Evolutionary conservation across 2,329 filamentous ascomycete genomes (phyloP), one percentile per base, ranked within the genome.

Genomic region (Beauveria asiatica): DNA sequence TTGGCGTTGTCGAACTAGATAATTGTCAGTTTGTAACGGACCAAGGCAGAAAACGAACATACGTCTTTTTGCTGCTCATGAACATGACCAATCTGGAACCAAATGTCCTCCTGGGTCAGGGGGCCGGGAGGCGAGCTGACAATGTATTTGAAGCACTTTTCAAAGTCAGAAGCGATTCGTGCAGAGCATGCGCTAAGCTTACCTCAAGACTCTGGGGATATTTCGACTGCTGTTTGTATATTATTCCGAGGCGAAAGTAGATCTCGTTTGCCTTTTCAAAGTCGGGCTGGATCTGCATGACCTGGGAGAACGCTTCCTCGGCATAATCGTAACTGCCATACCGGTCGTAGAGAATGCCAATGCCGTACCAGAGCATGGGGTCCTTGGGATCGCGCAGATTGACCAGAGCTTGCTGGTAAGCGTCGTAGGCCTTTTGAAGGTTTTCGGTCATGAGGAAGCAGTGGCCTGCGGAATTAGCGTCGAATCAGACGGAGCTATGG

Each of bases 181-280:
- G 27, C 23, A n/a, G 46, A 25, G n/a, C 13, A 23, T 11, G 46
- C 13, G 30, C 19, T 54, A 23, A 50, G 73, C 79, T 68, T 79
- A 96, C 92, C 76, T 97, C 94, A 50, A 97, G 80, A 79, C 92
- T 97, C 70, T 95, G 88, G 57, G 81, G 80, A 72, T 92, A 99
- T 73, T 97, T 97, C 63, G 92, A 88, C 72, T 97, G 94, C 70
- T 97, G 93, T 74, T 99, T 99, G 79, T 97, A 97, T 65, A 99
- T 97, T 77, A 99, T 99, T n/a, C 94, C 94, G 9, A 99, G 83
- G 30, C 94, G 86, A 76, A 99, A 99, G 74, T 97, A 99, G 58
- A 99, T 97, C 73, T 99, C 94, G 70, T 97, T 97, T 61, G 93
- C 92, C 81, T 99, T 99, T 70, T 99, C 94, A 67, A 97, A 97